Conservation (phyloP, 2,329 filamentous ascomycete species). For the Fusarium fracticaudum region DNA sequence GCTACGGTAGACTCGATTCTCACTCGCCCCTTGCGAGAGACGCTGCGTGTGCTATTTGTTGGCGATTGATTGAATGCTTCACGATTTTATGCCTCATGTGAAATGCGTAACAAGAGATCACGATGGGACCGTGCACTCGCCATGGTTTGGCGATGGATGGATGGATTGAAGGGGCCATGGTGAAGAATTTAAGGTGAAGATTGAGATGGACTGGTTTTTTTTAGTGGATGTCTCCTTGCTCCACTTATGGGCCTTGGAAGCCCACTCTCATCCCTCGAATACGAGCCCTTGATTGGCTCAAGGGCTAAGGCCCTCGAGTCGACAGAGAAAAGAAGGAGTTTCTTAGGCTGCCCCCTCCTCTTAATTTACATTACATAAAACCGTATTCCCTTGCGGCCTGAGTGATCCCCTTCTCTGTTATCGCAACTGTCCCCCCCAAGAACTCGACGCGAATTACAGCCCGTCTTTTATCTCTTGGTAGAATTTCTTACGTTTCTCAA, state of each 20-base stretch:
- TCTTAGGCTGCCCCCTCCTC: slow-evolving; percentile 42
- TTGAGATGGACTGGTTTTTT: slow-evolving; percentile 38
- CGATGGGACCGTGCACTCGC: slow-evolving; percentile 16
- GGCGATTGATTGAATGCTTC: background rate
- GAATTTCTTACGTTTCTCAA: slow-evolving; percentile 45
- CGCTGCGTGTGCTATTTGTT: background rate
- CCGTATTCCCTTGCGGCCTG: slow-evolving; percentile 40
- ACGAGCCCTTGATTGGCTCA: slow-evolving; percentile 30
- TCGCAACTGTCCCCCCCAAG: slow-evolving; percentile 44
- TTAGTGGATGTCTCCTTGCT: slow-evolving; percentile 32
- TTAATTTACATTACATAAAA: slow-evolving; percentile 55
- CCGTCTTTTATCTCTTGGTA: slow-evolving; percentile 46
- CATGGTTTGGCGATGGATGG: background rate
- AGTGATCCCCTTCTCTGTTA: slow-evolving; percentile 46
- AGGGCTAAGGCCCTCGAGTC: slow-evolving; percentile 29
- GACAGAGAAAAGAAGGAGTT: slow-evolving; percentile 35
- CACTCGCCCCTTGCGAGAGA: background rate
- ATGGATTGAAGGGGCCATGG: background rate
- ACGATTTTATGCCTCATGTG: slow-evolving; percentile 27
- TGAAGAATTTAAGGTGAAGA: slow-evolving; percentile 32
- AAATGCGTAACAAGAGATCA: slow-evolving; percentile 12
- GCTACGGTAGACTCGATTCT: background rate
- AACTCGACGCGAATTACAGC: slow-evolving; percentile 42
- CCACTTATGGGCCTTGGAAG: slow-evolving; percentile 16
- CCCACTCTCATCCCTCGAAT: slow-evolving; percentile 3